These are phyloP conservation scores for Tieghemostelium lacteum DNA, from an alignment of 78 protist genomes.

Conservation along the genomic window DNA sequence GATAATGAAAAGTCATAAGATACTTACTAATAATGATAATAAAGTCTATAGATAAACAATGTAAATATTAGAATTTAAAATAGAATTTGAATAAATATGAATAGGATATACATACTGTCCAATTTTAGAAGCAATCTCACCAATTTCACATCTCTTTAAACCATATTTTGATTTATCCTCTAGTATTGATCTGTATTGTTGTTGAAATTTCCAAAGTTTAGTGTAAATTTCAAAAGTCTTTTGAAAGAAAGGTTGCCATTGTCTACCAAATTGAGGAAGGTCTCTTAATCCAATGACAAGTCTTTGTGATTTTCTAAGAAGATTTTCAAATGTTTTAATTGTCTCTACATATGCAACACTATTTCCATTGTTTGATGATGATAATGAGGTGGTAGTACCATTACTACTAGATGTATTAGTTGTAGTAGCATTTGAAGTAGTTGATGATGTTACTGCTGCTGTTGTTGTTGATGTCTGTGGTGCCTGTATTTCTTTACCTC, in stretches of 20 bases:
- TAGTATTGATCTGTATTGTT: conserved; percentile 63
- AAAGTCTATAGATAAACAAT: no score
- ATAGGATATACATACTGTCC: no score
- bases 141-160: conserved; percentile 83
- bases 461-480: neutral
- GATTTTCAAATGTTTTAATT: conserved; percentile 65
- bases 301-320: conserved; percentile 63
- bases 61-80: no score
- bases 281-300: conserved; percentile 69
- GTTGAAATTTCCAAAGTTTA: conserved; percentile 83
- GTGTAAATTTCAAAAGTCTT: conserved; percentile 82
- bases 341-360: neutral
- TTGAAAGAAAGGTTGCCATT: conserved; percentile 86
- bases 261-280: conserved; percentile 79
- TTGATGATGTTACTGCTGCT: neutral
- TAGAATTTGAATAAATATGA: no score
- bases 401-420: neutral
- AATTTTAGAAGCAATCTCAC: conserved; percentile 86
- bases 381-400: neutral
- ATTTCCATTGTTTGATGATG: neutral
- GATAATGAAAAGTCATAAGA: no score
- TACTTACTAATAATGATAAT: no score
- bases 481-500: no score
- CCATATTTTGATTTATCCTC: conserved; percentile 53
- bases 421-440: neutral